These are phyloP conservation scores for Rhodosorus marinus DNA, from an alignment of 23 red algal species.

Conservation along the genomic window DNA sequence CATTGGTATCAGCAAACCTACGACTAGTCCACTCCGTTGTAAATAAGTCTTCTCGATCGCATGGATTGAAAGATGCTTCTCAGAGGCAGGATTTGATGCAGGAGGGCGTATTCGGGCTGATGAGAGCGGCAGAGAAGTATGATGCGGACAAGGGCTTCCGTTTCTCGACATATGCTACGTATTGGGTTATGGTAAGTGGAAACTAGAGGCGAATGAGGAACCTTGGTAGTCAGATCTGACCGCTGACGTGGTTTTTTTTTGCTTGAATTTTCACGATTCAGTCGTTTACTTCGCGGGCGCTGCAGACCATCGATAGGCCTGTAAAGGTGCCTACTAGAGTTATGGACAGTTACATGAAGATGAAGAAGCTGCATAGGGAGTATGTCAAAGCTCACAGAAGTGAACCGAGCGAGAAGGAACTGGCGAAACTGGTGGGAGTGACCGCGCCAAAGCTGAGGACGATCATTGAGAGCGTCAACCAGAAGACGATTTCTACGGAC, in stretches of 20 bases:
- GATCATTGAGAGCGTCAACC: constrained; percentile 38
- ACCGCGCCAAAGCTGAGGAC: constrained; percentile 45
- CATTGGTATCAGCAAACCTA: constrained; percentile 52
- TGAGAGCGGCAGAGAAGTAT: constrained; percentile 82
- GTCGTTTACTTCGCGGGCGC: constrained; percentile 29
- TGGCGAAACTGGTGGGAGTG: constrained; percentile 34
- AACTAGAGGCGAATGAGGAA: too few relatives aligned
- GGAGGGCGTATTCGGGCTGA: constrained; percentile 78
- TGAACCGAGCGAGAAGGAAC: constrained; percentile 21
- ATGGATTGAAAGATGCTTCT: not conserved
- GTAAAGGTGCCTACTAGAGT: constrained; percentile 47
- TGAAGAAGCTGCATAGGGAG: constrained; percentile 20
- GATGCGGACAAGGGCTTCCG: constrained; percentile 49
- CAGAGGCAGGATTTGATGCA: constrained; percentile 83
- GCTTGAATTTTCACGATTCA: too few relatives aligned
- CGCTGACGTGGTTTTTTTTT: too few relatives aligned
- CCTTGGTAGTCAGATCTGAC: too few relatives aligned
- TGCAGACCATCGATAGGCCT: constrained; percentile 32
- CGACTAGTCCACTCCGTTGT: constrained; percentile 60
- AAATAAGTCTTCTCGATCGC: constrained; percentile 18
- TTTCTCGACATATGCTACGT: constrained; percentile 87
- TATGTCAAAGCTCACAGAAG: not conserved
- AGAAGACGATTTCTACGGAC: constrained; percentile 23
- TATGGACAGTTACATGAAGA: constrained; percentile 24
- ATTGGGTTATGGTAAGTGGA: too few relatives aligned